Conservation (phyloP, 768 basidiomycete species). For the Tricholoma hemisulphureum region DNA sequence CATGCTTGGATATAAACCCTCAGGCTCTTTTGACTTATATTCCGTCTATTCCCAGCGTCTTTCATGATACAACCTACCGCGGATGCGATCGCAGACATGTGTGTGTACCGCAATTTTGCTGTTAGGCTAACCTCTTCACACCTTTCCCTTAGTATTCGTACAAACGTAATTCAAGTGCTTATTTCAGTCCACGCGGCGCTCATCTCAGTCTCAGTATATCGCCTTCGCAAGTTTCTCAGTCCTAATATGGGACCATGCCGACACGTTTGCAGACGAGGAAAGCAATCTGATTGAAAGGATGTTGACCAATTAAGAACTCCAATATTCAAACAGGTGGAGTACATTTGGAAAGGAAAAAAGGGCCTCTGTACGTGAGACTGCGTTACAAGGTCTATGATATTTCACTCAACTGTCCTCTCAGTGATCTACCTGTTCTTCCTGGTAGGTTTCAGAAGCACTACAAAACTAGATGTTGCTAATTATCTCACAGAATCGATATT, state of each 20-base stretch:
- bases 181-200: background rate
- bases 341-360: constrained; percentile 51
- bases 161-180: background rate
- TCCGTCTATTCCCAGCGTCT: too few species aligned
- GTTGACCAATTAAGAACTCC: background rate
- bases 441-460: constrained; percentile 24
- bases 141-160: background rate
- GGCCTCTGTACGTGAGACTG: constrained; percentile 33
- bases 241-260: constrained; percentile 55
- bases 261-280: constrained; percentile 50
- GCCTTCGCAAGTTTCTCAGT: constrained; percentile 51
- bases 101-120: too few species aligned
- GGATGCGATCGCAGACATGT: background rate
- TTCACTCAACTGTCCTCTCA: constrained; percentile 9
- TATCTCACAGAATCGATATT: constrained; percentile 54
- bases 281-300: background rate
- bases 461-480: background rate
- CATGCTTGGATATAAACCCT: too few species aligned
- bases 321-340: constrained; percentile 37
- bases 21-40: too few species aligned
- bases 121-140: too few species aligned
- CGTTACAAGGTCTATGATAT: background rate
- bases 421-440: constrained; percentile 45
- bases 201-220: background rate
- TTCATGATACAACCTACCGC: background rate